A percentile compares a stretch with the other conserved stretches of the same genome.
Evolutionary conservation across 306 rosid genomes (phyloP).

Genomic region (Dalbergia cultrata): DNA sequence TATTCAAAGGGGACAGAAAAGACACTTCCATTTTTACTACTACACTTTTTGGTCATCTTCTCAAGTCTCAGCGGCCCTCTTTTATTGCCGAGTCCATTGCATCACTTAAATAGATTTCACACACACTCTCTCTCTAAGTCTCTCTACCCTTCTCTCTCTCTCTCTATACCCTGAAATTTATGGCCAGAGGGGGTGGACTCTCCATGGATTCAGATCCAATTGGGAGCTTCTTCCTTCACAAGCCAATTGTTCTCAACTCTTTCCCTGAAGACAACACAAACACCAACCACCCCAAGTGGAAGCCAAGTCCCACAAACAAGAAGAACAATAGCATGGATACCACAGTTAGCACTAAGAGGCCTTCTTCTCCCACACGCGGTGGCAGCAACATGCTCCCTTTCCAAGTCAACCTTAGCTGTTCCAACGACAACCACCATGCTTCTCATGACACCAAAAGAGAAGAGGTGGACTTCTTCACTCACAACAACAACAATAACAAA

Average conservation of each 20-base stretch:
- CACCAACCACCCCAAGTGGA: constrained; percentile 25
- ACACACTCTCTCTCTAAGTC: constrained; percentile 30
- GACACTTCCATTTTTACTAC: neutral
- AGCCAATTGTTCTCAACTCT: constrained; percentile 73
- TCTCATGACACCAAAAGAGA: constrained; percentile 36
- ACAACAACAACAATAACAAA: neutral
- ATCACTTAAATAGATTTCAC: constrained; percentile 57
- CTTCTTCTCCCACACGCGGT: constrained; percentile 33
- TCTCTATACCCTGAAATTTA: constrained; percentile 44
- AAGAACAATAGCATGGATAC: constrained; percentile 51
- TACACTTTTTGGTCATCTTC: constrained; percentile 54
- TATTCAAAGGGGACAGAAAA: constrained; percentile 12
- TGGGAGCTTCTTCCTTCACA: constrained; percentile 56
- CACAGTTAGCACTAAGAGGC: constrained; percentile 11
- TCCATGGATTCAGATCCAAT: constrained; percentile 88
- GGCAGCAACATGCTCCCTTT: constrained; percentile 45
- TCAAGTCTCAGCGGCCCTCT: constrained; percentile 61
- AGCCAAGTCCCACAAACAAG: constrained; percentile 5
- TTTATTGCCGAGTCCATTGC: constrained; percentile 85
- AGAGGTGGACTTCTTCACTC: constrained; percentile 79
- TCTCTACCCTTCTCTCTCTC: constrained; percentile 27
- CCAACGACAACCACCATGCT: neutral
- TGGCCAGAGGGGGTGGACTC: constrained; percentile 79
- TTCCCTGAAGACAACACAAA: constrained; percentile 54
- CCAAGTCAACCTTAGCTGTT: constrained; percentile 67